phyloP scores from a whole-genome alignment of 768 basidiomycete genomes.

The Pleurotus salmoneostramineus region DNA sequence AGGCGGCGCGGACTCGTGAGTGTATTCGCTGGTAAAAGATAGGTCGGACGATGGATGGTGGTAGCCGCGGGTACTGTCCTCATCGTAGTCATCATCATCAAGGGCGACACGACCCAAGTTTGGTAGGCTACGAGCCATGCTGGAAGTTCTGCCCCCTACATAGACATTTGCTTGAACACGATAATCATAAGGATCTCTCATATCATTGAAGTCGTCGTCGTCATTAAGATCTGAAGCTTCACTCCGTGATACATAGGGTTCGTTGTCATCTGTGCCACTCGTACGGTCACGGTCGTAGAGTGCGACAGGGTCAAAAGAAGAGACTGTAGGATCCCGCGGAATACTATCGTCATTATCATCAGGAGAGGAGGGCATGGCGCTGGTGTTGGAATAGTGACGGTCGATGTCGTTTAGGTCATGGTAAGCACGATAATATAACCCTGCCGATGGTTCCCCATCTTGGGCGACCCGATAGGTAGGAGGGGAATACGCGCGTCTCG shows the following conservation, averaged over 20 bases:
- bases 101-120: not conserved
- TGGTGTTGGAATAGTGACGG: not conserved
- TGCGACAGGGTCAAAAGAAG: not conserved
- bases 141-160: not conserved
- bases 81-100: not conserved
- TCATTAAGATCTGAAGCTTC: not conserved
- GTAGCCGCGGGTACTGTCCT: not conserved
- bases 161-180: not conserved
- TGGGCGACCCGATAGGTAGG: not conserved
- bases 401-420: not conserved
- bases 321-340: not conserved
- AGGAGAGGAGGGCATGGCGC: not conserved
- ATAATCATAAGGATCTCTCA: not conserved
- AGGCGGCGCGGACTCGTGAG: not conserved
- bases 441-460: not conserved
- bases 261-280: not conserved
- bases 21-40: not conserved
- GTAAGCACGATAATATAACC: not conserved
- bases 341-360: not conserved
- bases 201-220: not conserved
- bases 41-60: not conserved
- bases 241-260: not conserved
- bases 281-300: not conserved
- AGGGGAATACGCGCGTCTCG: not conserved
- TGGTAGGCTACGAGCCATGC: constrained; percentile 5